Conservation (phyloP, 2,329 filamentous ascomycete species). For the Exophiala sideris region DNA sequence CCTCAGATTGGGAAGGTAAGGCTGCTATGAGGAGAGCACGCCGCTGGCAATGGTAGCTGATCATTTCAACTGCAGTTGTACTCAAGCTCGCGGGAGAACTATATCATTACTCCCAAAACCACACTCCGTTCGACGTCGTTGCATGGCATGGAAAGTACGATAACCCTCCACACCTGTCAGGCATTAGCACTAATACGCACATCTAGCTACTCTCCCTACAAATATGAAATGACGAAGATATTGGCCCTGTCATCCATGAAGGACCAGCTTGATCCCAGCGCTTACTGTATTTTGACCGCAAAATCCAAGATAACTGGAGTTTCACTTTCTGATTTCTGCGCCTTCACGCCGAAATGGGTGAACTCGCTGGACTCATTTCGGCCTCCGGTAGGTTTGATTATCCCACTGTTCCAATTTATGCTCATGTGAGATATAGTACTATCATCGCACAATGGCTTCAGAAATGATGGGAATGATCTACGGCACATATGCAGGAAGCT, state of each 20-base stretch:
- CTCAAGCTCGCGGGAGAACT: not conserved
- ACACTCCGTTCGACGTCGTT: not conserved
- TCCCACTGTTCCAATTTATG: not conserved
- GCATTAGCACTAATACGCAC: not conserved
- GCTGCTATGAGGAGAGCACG: too few relatives aligned
- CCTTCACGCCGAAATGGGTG: not conserved
- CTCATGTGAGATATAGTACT: not conserved
- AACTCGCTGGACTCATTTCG: not conserved
- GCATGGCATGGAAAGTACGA: not conserved
- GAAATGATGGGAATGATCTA: not conserved
- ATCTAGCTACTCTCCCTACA: not conserved
- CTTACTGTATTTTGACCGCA: not conserved
- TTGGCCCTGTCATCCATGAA: not conserved
- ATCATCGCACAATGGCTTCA: not conserved
- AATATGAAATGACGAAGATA: not conserved
- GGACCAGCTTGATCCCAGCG: not conserved
- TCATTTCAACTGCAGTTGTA: not conserved
- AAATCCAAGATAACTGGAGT: not conserved
- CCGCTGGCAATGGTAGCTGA: too few relatives aligned
- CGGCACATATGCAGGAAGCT: not conserved
- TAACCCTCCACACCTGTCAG: not conserved
- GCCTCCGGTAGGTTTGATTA: not conserved
- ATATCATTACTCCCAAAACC: not conserved
- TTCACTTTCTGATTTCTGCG: not conserved
- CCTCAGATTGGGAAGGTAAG: slow-evolving; percentile 47